Evolutionary conservation across 1,139 yeast genomes (phyloP).

Genomic region (Scheffersomyces illinoinensis): DNA sequence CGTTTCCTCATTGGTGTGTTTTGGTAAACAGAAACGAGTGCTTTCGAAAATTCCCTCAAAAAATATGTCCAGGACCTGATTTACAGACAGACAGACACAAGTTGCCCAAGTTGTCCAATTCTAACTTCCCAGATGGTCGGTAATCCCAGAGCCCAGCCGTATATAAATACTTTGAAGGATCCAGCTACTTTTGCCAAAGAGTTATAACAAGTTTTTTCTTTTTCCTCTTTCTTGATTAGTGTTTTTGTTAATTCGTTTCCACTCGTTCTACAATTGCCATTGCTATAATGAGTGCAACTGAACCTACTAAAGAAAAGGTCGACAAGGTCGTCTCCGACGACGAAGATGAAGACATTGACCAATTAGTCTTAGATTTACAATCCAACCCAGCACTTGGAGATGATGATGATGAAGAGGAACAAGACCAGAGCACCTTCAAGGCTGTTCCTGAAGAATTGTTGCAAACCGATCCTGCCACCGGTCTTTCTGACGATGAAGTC

Average conservation of each 20-base stretch:
- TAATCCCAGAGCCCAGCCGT: neutral
- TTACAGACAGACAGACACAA: neutral
- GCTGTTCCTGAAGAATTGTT: slow-evolving; percentile 89
- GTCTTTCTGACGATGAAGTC: slow-evolving; percentile 84
- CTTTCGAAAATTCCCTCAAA: neutral
- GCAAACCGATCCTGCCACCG: slow-evolving; percentile 81
- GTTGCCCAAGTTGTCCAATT: neutral
- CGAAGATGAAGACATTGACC: slow-evolving; percentile 85
- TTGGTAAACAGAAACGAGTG: neutral
- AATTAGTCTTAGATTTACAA: slow-evolving; percentile 85
- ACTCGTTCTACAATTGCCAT: slow-evolving; percentile 6
- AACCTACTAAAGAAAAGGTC: slow-evolving; percentile 52
- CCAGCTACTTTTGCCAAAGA: neutral
- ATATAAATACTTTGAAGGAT: neutral
- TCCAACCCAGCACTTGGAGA: slow-evolving; percentile 59
- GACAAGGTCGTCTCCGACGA: slow-evolving; percentile 56
- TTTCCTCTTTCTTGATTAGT: slow-evolving; percentile 10
- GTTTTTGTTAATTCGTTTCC: slow-evolving; percentile 7
- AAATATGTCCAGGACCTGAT: neutral
- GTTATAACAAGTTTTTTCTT: slow-evolving; percentile 2
- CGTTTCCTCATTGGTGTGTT: neutral
- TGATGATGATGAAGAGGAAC: slow-evolving; percentile 54
- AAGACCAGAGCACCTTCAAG: slow-evolving; percentile 44
- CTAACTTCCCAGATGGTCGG: neutral
- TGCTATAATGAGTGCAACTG: slow-evolving; percentile 46